Base-by-base conservation (phyloP, 176 grass and related monocot genomes). In the Tuctoria greenei region DNA sequence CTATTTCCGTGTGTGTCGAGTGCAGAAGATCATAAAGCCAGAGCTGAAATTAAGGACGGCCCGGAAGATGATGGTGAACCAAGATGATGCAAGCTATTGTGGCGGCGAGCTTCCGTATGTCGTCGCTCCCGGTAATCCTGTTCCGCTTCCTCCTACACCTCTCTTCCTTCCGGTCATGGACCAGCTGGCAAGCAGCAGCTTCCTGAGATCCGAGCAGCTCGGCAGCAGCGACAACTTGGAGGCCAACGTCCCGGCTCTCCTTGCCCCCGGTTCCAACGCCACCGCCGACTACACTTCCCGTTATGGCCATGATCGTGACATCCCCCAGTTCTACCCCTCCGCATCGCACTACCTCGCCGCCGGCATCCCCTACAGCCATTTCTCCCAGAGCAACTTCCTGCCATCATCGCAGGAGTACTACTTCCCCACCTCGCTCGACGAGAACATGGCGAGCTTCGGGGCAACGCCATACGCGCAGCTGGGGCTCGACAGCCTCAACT, bases 391-490 rank as follows among this genome's bases (percentile, higher is more conserved):
- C 44, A 16, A 18, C 44, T 74, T 70, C 35, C 49, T 59, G 38
- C 67, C 71, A n/a, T 8, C 44, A 16, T 16, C 17, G 47, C 55
- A 69, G 6, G 86, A 88, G 63, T 86, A 86, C 79, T 85, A 89
- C 79, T 86, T 82, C 74, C 83, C 88, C 5, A 81, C 64, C 7
- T 27, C 82, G 87, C 54, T 82, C 83, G 2, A 83, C 73, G 87
- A 81, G 72, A 79, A 84, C 81, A 84, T 88, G 86, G 86, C 86
- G 2, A 84, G 81, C 70, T 84, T 88, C 64, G 86, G 81, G 3
- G 75, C 79, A 26, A 81, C 79, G 50, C 20, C 18, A 6, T 21
- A 54, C 7, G 51, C 51, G 61, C 84, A 77, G 79, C 84, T 86
- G 6, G 91, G 91, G 15, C 78, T 93, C 73, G 14, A 45, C 43